Conservation (phyloP, 805 yeast genomes). For the Wickerhamomyces kurtzmanii region DNA sequence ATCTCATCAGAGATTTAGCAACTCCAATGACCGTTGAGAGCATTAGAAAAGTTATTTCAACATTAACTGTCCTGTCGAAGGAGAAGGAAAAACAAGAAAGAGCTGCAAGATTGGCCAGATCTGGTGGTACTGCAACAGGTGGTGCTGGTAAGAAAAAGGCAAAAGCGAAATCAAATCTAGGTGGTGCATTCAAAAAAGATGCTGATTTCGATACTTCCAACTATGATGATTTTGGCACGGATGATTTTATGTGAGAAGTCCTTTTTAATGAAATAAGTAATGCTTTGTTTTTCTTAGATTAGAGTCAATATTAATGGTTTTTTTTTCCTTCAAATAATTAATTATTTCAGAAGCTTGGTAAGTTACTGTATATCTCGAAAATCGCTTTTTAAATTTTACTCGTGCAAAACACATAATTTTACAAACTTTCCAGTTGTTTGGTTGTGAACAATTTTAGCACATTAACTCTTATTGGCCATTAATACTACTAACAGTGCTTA, state of each 20-base stretch:
- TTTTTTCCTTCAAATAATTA: too few relatives aligned
- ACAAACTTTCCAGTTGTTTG: too few relatives aligned
- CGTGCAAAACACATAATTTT: too few relatives aligned
- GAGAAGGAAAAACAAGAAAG: slow-evolving; percentile 89
- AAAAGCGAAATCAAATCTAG: slow-evolving; percentile 60
- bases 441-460: too few relatives aligned
- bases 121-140: slow-evolving; percentile 81
- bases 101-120: slow-evolving; percentile 69
- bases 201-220: slow-evolving; percentile 43
- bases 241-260: slow-evolving; percentile 81
- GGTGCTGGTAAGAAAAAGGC: slow-evolving; percentile 95
- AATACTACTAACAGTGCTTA: too few relatives aligned
- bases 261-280: too few relatives aligned
- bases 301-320: too few relatives aligned
- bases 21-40: slow-evolving; percentile 77
- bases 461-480: too few relatives aligned
- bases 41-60: slow-evolving; percentile 75
- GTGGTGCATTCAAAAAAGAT: slow-evolving; percentile 58
- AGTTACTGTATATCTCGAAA: too few relatives aligned
- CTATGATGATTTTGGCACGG: slow-evolving; percentile 59
- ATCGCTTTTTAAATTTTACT: too few relatives aligned
- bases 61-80: slow-evolving; percentile 69
- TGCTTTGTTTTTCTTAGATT: too few relatives aligned
- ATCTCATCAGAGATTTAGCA: slow-evolving; percentile 75
- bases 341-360: too few relatives aligned